Conservation (phyloP, 306 rosid genomes). For the Prunus padus region DNA sequence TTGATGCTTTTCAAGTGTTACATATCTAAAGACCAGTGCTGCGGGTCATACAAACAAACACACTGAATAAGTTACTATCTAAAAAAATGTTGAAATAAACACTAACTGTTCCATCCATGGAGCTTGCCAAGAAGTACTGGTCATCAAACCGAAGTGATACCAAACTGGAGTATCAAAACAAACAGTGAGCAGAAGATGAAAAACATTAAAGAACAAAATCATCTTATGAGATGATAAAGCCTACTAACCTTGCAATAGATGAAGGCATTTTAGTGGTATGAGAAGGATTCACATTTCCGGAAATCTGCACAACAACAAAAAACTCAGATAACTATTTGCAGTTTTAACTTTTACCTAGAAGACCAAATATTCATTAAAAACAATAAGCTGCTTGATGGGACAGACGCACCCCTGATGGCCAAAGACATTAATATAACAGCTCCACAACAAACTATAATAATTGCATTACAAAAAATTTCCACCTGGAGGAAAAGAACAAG, state of each 20-base stretch:
- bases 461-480: not conserved
- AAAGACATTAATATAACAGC: not conserved
- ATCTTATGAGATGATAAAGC: slow-evolving; percentile 8
- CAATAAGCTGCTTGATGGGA: not conserved
- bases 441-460: not conserved
- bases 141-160: slow-evolving; percentile 76
- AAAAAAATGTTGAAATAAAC: not conserved
- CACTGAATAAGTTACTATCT: not conserved
- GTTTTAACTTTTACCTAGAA: not conserved
- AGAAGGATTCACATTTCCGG: slow-evolving; percentile 59
- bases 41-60: not conserved
- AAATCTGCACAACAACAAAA: slow-evolving; percentile 45
- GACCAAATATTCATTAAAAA: not conserved
- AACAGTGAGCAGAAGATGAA: slow-evolving; percentile 21
- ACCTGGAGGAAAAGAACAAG: not conserved
- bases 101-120: slow-evolving; percentile 97
- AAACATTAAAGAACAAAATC: not conserved
- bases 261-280: slow-evolving; percentile 71
- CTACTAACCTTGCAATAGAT: slow-evolving; percentile 68
- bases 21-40: not conserved
- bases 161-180: slow-evolving; percentile 49
- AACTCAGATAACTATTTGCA: slow-evolving; percentile 18
- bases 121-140: slow-evolving; percentile 84
- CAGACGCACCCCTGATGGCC: not conserved
- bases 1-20: not conserved